Conservation (phyloP, 1,284 basidiomycete genomes). For the Ceratobasidium sp. region DNA sequence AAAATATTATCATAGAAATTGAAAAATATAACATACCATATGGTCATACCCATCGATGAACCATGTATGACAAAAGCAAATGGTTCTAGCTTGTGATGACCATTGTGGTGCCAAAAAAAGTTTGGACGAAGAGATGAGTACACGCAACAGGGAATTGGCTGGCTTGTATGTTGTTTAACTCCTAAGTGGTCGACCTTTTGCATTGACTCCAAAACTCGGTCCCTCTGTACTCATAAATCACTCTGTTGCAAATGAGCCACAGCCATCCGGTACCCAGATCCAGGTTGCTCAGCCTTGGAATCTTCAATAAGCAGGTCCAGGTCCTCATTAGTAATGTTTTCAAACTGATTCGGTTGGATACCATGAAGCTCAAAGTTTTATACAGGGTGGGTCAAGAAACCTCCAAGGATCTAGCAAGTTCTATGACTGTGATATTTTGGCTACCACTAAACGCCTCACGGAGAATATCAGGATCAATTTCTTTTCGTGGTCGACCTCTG, state of each 20-base stretch:
- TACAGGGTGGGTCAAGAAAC: neutral
- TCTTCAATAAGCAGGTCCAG: neutral
- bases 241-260: neutral
- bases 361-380: neutral
- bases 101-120: conserved; percentile 6
- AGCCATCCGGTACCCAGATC: neutral
- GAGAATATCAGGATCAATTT: neutral
- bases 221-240: neutral
- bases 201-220: neutral
- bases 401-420: neutral
- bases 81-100: conserved; percentile 10
- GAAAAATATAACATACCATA: neutral
- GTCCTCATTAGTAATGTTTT: neutral
- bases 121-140: neutral
- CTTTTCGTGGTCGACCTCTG: neutral
- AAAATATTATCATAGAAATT: too few relatives aligned
- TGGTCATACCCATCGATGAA: conserved; percentile 12
- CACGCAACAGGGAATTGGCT: neutral
- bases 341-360: neutral
- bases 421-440: neutral
- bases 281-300: neutral
- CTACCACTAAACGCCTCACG: neutral
- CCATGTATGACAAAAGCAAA: conserved; percentile 3
- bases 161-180: neutral
- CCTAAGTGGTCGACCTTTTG: neutral